phyloP scores from a whole-genome alignment of 768 basidiomycete species.

The Boletus eberwhitei region DNA sequence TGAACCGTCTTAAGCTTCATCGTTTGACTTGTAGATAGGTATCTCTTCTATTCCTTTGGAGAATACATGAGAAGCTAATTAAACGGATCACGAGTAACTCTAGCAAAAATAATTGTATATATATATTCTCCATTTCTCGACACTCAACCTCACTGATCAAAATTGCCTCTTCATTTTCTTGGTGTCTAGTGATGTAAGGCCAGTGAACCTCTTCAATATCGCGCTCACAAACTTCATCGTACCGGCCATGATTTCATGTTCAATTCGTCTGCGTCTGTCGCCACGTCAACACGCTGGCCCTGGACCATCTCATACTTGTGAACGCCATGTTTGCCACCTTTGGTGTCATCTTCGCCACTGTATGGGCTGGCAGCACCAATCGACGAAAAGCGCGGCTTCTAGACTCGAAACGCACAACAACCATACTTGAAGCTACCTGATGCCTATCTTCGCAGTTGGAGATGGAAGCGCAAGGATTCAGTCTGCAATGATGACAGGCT shows the following conservation, averaged over 20 bases:
- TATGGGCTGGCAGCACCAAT: neutral
- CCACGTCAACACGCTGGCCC: neutral
- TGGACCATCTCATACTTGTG: slow-evolving; percentile 1
- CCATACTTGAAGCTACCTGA: too few species aligned
- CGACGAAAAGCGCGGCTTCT: neutral
- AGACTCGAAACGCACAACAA: neutral
- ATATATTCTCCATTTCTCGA: neutral
- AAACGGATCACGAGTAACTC: too few species aligned
- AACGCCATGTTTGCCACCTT: slow-evolving; percentile 10
- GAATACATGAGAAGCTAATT: neutral
- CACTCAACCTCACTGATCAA: neutral
- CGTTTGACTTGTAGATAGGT: neutral
- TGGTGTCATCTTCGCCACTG: neutral
- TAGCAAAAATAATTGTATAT: too few species aligned
- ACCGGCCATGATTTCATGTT: slow-evolving; percentile 9
- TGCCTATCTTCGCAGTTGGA: too few species aligned
- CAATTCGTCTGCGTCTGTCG: slow-evolving; percentile 5
- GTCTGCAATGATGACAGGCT: too few species aligned
- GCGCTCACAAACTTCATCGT: slow-evolving; percentile 27
- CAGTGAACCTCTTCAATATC: slow-evolving; percentile 20
- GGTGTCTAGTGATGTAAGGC: neutral
- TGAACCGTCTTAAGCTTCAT: neutral
- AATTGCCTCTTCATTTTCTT: neutral
- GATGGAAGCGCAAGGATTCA: too few species aligned
- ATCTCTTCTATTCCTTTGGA: slow-evolving; percentile 8